A percentile compares a stretch with the other conserved stretches of the same genome.
phyloP scores from a whole-genome alignment of 139 green algal genomes.

The Edaphochlamys debaryana region DNA sequence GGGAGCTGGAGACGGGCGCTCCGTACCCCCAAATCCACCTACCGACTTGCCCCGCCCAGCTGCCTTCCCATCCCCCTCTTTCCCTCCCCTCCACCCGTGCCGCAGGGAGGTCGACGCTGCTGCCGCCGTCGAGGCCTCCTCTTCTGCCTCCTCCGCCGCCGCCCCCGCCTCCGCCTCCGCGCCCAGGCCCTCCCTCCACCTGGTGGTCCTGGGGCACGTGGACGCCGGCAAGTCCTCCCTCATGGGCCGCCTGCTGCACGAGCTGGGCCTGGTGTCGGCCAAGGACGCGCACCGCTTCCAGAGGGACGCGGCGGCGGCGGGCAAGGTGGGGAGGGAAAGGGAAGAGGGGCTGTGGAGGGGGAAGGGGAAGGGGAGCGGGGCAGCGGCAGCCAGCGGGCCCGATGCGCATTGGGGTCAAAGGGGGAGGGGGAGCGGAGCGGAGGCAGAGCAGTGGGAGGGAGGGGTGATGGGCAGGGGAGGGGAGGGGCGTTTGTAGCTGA shows the following conservation, averaged over 20 bases:
- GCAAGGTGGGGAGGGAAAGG: conserved; percentile 72
- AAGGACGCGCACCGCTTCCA: conserved; percentile 81
- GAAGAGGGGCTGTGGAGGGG: background rate
- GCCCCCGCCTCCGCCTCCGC: background rate
- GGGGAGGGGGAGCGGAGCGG: background rate
- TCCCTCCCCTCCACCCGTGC: too few relatives aligned
- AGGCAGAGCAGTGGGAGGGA: background rate
- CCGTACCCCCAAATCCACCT: too few relatives aligned
- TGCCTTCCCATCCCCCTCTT: too few relatives aligned
- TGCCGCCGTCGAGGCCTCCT: conserved; percentile 31
- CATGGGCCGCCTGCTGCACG: conserved; percentile 92
- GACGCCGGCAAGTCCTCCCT: conserved; percentile 97
- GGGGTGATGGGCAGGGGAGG: too few relatives aligned
- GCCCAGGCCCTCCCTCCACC: conserved; percentile 63
- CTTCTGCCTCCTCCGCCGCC: background rate
- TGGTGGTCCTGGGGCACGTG: conserved; percentile 95
- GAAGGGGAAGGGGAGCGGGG: background rate
- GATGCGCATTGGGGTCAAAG: background rate
- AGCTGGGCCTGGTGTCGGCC: conserved; percentile 74
- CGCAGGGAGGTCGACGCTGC: conserved; percentile 48
- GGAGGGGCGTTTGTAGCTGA: too few relatives aligned
- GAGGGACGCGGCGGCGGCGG: conserved; percentile 76
- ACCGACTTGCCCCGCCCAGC: too few relatives aligned
- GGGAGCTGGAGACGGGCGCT: too few relatives aligned
- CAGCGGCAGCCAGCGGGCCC: too few relatives aligned